phyloP scores from a whole-genome alignment of 306 rosid genomes.

The Crotalaria pallida region DNA sequence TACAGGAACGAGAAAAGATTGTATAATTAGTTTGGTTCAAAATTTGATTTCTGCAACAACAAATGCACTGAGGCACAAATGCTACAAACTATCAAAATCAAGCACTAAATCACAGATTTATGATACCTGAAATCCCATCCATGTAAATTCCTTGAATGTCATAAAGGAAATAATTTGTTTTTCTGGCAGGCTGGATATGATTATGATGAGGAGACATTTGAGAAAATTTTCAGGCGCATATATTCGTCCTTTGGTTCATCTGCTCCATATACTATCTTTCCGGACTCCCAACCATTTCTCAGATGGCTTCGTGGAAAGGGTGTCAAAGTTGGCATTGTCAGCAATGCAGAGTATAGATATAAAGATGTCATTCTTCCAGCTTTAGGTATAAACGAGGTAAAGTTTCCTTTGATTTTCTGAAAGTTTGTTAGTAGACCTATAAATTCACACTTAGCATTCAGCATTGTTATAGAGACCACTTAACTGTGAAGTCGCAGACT shows the following conservation, averaged over 20 bases:
- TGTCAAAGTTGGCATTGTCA: constrained; percentile 75
- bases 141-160: not conserved
- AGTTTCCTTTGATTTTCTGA: not conserved
- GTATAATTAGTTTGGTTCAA: not conserved
- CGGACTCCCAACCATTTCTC: constrained; percentile 85
- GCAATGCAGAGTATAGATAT: constrained; percentile 87
- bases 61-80: not conserved
- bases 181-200: constrained; percentile 84
- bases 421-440: not conserved
- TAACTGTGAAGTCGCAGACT: constrained; percentile 16
- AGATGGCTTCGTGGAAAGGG: constrained; percentile 81
- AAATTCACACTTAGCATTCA: not conserved
- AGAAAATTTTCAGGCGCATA: constrained; percentile 85
- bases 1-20: not conserved
- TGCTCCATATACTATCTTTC: constrained; percentile 78
- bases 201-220: constrained; percentile 94
- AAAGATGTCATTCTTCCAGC: constrained; percentile 90
- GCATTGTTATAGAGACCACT: not conserved
- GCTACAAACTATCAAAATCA: not conserved
- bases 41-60: not conserved
- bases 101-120: constrained; percentile 5
- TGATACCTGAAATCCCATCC: constrained; percentile 1
- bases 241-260: constrained; percentile 89
- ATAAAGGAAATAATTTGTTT: constrained; percentile 25
- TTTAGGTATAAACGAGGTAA: constrained; percentile 67